These are phyloP conservation scores for Fallopia convolvulus DNA, from an alignment of 148 eudicot genomes.

Conservation along the genomic window DNA sequence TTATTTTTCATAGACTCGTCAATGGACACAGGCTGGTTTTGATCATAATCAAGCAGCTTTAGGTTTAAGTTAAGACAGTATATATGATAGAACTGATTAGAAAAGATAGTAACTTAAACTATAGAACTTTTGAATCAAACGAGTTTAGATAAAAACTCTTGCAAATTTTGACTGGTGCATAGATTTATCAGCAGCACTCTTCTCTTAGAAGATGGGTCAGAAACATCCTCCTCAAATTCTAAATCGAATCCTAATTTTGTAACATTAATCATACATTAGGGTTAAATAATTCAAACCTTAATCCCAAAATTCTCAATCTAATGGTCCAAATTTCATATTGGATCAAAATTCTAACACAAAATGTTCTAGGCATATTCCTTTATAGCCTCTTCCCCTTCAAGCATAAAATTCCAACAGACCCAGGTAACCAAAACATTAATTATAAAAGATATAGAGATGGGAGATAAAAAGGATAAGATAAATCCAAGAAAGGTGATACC, in stretches of 20 bases:
- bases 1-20: neutral
- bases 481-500: conserved; percentile 10
- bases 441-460: neutral
- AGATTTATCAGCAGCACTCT: too few species aligned
- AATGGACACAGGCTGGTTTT: neutral
- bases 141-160: too few species aligned
- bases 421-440: neutral
- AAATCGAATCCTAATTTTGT: too few species aligned
- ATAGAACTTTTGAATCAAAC: too few species aligned
- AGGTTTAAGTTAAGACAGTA: neutral
- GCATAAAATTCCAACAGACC: neutral
- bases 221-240: too few species aligned
- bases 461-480: conserved; percentile 8
- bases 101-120: too few species aligned
- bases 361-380: neutral
- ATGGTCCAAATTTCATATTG: neutral
- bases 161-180: too few species aligned
- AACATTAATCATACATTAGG: too few species aligned
- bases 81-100: too few species aligned
- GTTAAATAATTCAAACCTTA: too few species aligned
- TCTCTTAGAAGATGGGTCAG: too few species aligned
- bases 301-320: too few species aligned
- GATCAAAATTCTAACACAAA: neutral
- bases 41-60: neutral
- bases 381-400: neutral